Conservation (phyloP, 1,284 basidiomycete species). For the Irpex sp. region DNA sequence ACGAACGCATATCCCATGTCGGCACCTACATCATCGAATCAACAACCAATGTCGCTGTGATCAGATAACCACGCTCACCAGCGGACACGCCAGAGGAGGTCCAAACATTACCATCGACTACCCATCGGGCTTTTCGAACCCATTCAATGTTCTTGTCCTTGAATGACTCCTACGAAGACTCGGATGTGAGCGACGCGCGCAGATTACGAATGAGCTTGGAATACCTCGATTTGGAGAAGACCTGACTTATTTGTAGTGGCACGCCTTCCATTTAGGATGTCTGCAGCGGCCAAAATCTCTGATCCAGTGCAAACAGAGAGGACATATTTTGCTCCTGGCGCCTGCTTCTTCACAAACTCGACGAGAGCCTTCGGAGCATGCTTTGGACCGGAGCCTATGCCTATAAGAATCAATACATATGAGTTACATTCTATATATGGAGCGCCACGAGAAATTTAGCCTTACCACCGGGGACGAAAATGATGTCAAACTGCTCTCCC, state of each 20-base stretch:
- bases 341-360: constrained; percentile 41
- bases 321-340: constrained; percentile 46
- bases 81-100: constrained; percentile 41
- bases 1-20: too few relatives aligned
- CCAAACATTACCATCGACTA: constrained; percentile 47
- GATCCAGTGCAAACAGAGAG: constrained; percentile 56
- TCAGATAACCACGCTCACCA: too few relatives aligned
- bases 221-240: constrained; percentile 28
- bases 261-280: constrained; percentile 46
- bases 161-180: neutral
- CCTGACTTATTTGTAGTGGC: constrained; percentile 53
- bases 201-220: too few relatives aligned
- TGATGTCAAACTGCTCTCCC: constrained; percentile 23
- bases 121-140: constrained; percentile 47
- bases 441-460: neutral
- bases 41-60: too few relatives aligned
- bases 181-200: too few relatives aligned
- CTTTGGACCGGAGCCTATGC: constrained; percentile 15
- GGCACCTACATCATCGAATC: too few relatives aligned
- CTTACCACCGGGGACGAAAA: constrained; percentile 24
- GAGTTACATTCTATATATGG: neutral
- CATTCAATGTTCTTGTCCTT: constrained; percentile 34
- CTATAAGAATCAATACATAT: neutral
- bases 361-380: constrained; percentile 8
- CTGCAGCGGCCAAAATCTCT: constrained; percentile 45